Percentiles rank a stretch among this genome's conserved stretches.
phyloP scores from a whole-genome alignment of 352 stramenopile species.

The Pythium biforme region DNA sequence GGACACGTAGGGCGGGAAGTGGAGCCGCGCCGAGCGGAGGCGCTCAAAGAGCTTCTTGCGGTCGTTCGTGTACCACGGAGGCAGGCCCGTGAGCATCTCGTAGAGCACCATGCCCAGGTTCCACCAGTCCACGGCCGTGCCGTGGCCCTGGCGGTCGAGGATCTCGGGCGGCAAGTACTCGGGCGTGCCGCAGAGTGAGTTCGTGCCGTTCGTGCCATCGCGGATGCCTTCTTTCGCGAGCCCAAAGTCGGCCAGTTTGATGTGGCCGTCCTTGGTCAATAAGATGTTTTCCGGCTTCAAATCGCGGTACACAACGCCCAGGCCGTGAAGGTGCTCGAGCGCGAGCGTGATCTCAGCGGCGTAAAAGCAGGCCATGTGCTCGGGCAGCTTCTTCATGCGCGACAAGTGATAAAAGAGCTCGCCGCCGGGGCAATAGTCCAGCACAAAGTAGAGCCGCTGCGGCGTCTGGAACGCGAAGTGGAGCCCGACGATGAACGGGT shows the following conservation, averaged over 20 bases:
- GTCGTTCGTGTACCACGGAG: conserved; percentile 88
- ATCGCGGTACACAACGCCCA: conserved; percentile 95
- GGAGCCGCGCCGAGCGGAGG: conserved; percentile 72
- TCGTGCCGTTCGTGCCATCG: conserved; percentile 72
- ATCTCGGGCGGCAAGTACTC: conserved; percentile 89
- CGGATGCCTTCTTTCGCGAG: conserved; percentile 95
- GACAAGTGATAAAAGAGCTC: conserved; percentile 98
- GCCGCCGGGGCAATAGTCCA: conserved; percentile 98
- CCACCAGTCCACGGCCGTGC: conserved; percentile 89
- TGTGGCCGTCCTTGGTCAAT: conserved; percentile 93
- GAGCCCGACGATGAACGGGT: conserved; percentile 97
- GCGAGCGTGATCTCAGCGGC: conserved; percentile 94
- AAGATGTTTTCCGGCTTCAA: conserved; percentile 96
- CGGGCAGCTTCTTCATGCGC: conserved; percentile 93
- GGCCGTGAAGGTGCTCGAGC: conserved; percentile 94
- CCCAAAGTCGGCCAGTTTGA: conserved; percentile 98
- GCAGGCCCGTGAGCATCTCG: conserved; percentile 87
- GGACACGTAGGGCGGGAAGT: conserved; percentile 77
- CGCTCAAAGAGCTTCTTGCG: conserved; percentile 76
- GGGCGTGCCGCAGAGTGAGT: conserved; percentile 80
- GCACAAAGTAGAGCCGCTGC: conserved; percentile 97
- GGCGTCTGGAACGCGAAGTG: conserved; percentile 97
- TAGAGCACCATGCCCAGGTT: conserved; percentile 87
- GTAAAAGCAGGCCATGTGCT: conserved; percentile 96
- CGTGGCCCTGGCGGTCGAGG: conserved; percentile 73